Base-by-base conservation (phyloP, 2,329 filamentous ascomycete species). In the Coniella lustricola region DNA sequence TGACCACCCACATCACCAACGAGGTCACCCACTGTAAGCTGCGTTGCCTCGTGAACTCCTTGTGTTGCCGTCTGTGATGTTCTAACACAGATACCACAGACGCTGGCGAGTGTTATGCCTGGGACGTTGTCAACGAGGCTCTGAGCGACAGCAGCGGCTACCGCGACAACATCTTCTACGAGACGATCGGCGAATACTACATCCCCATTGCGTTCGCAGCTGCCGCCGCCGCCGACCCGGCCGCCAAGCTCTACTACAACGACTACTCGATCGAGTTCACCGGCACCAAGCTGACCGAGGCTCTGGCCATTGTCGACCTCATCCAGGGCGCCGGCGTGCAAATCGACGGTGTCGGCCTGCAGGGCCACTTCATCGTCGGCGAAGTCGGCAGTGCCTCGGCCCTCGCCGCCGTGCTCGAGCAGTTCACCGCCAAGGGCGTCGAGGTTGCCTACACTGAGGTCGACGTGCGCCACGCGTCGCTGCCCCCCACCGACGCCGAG, bases 101-200 rank as follows among this genome's bases (percentile, higher is more conserved):
- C 67, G 74, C 74, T 61, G 75, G 77, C 48, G 69, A 76, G 55
- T 82, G 80, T 62, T 77, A 78, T 60, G 71, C 74, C 25, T 85
- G 80, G 80, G 81, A 85, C 48, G 81, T 85, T 0, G 72, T 83
- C 20, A 85, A 85, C 60, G 81, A 85, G 66, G 76, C 73, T 4
- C 69, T 81, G 35, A 71, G 75, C 49, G 80, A 83, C 17, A 50
- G 45, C 20, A 35, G 45, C 7, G 72, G 76, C 55, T 77, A 69
- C 63, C 69, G 78, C 48, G 57, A 67, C 49, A 69, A 64, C 48
- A 70, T 81, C 52, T 84, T 80, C 64, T 73, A 74, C 61, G 61
- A 70, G 25, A 71, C 71, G 29, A 71, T 84, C 16, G 78, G 79
- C 18, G 71, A 72, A 10, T 68, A 71, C 36, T 85, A 76, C 63